Conservation (phyloP, 352 stramenopile genomes). For the Pythium vanterpoolii region DNA sequence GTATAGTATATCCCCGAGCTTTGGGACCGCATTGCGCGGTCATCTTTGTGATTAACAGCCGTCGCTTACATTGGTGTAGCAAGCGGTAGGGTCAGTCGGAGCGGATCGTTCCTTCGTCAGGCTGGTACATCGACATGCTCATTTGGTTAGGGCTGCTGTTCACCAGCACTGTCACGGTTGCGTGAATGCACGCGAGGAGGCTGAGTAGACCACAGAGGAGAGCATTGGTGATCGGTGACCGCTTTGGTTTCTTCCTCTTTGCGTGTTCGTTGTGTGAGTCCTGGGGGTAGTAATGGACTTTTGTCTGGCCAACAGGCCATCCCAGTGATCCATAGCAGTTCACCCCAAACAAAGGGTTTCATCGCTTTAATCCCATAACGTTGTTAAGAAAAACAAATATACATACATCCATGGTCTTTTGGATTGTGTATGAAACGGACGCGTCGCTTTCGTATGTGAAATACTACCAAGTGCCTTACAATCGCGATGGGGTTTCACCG, state of each 20-base stretch:
- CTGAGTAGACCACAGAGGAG: no score
- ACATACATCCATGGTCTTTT: background rate
- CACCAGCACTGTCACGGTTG: no score
- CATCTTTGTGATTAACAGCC: background rate
- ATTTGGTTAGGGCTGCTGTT: no score
- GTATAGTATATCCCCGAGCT: background rate
- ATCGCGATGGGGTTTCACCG: no score
- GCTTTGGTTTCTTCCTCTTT: no score
- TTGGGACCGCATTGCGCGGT: background rate
- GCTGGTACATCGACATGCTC: constrained; percentile 1
- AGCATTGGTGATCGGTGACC: no score
- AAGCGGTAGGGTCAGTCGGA: background rate
- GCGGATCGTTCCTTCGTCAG: background rate
- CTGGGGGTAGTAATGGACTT: no score
- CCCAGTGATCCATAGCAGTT: background rate
- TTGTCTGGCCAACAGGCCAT: background rate
- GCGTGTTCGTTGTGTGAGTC: no score
- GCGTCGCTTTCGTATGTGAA: background rate
- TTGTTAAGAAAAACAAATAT: background rate
- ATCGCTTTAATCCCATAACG: background rate
- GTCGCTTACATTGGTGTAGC: constrained; percentile 2
- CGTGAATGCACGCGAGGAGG: no score
- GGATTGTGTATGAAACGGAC: background rate
- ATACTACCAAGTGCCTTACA: no score
- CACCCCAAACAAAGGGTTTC: no score